Conservation (phyloP, 2,329 filamentous ascomycete species). For the Stagonosporopsis chrysanthemi region DNA sequence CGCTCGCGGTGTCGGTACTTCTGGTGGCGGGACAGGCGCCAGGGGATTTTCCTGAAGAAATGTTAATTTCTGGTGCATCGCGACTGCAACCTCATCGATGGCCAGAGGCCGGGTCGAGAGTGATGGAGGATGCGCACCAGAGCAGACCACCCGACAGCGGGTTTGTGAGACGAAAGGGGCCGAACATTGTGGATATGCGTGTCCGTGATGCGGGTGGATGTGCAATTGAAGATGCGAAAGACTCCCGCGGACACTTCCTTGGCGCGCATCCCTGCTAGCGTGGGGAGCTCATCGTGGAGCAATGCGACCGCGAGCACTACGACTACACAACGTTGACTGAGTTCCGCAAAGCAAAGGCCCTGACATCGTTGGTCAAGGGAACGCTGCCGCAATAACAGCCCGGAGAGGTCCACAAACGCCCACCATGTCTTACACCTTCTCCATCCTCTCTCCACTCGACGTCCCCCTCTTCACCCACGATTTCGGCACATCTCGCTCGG, state of each 20-base stretch:
- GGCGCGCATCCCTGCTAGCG: conserved; percentile 38
- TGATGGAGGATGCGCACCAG: conserved; percentile 37
- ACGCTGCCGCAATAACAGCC: too few relatives aligned
- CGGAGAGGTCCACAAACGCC: background rate
- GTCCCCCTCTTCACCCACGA: conserved; percentile 96
- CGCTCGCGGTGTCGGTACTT: conserved; percentile 55
- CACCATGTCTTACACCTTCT: conserved; percentile 97
- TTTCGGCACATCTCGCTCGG: conserved; percentile 95
- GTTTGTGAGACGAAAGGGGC: conserved; percentile 50
- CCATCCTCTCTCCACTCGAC: conserved; percentile 93
- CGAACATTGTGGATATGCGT: conserved; percentile 47
- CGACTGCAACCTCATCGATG: background rate
- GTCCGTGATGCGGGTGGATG: conserved; percentile 23
- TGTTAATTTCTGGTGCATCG: conserved; percentile 1
- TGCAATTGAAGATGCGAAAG: conserved; percentile 30
- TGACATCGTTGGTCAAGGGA: background rate
- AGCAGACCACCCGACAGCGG: conserved; percentile 50
- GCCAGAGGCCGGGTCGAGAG: background rate
- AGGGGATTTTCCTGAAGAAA: conserved; percentile 86
- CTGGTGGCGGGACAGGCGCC: conserved; percentile 83
- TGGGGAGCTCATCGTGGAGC: conserved; percentile 27
- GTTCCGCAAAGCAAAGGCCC: background rate
- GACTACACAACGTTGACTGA: background rate
- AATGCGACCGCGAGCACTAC: conserved; percentile 3
- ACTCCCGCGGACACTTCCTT: conserved; percentile 41